Evolutionary conservation across 768 basidiomycete species (phyloP).

Genomic region (Terana coerulea): DNA sequence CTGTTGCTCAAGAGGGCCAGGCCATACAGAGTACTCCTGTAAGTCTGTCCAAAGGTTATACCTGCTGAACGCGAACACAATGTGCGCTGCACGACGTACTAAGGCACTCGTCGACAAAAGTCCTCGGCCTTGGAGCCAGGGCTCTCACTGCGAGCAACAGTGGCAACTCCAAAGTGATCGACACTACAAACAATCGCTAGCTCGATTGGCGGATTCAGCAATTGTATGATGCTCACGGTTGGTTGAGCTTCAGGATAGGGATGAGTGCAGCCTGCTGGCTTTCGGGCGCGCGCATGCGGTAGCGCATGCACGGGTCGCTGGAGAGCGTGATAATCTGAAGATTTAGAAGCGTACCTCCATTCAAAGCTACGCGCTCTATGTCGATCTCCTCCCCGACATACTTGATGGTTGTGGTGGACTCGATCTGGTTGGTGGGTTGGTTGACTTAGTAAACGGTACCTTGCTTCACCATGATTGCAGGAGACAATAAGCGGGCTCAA

Average conservation of each 20-base stretch:
- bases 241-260: not conserved
- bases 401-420: not conserved
- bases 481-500: not conserved
- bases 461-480: constrained; percentile 4
- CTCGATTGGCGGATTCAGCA: no score
- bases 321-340: no score
- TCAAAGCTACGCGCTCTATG: no score
- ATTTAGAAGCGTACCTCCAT: no score
- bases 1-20: constrained; percentile 1
- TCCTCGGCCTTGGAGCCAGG: constrained; percentile 9
- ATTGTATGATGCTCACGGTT: not conserved
- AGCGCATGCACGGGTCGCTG: constrained; percentile 18
- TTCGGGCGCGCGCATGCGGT: constrained; percentile 14
- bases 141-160: constrained; percentile 11
- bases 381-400: no score
- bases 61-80: not conserved
- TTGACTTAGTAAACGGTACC: not conserved
- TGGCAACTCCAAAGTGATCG: constrained; percentile 12
- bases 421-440: not conserved
- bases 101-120: constrained; percentile 9
- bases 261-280: not conserved
- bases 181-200: constrained; percentile 2
- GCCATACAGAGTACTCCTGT: constrained; percentile 6
- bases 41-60: constrained; percentile 1
- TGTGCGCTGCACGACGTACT: not conserved